Evolutionary conservation across 306 rosid species (phyloP), one percentile per base, ranked within the genome.

Genomic region (Hippophae rhamnoides): DNA sequence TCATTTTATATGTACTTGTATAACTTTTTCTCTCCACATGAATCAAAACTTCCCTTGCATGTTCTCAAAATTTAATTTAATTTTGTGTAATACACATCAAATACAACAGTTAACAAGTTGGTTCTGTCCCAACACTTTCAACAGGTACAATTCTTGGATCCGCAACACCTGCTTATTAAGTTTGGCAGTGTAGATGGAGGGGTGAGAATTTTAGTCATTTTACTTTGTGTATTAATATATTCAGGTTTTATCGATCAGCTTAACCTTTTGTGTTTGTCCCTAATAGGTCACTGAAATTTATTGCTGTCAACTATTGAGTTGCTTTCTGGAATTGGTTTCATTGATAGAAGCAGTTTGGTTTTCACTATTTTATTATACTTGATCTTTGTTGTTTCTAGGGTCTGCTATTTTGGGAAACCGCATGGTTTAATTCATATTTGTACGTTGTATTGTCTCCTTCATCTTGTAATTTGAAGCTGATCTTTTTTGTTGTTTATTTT

Each of bases 91-190:
- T 56, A 56, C 53, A 42, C 47, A 59, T 72, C 63, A 48, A 62
- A 65, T 68, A 65, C 57, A 77, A 52, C 61, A 57, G 31, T 41
- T 85, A 69, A 78, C 80, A 57, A 66, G 74, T 65, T 65, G 76
- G 65, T 78, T 74, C 64, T 74, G 61, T 72, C n/a, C 74, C 65
- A 81, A 67, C 76, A 31, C 38, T 31, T 64, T 78, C 79, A 70
- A 65, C 85, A 92, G 99, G 99, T 88, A 79, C 99, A 92, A 74
- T 92, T 92, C 88, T 76, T 92, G 93, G 99, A 92, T 67, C 82
- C 88, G 70, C 93, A 84, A 52, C 95, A 92, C 87, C 74, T 92
- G 78, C 88, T 92, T 52, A 81, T 92, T 85, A 92, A 92, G 84
- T 82, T 85, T 72, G 99, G 96, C 58, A 92, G 96, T 70, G 96